Evolutionary conservation across 106 monocot genomes (phyloP), one percentile per base, ranked within the genome.

Genomic region (Phalaenopsis equestris): DNA sequence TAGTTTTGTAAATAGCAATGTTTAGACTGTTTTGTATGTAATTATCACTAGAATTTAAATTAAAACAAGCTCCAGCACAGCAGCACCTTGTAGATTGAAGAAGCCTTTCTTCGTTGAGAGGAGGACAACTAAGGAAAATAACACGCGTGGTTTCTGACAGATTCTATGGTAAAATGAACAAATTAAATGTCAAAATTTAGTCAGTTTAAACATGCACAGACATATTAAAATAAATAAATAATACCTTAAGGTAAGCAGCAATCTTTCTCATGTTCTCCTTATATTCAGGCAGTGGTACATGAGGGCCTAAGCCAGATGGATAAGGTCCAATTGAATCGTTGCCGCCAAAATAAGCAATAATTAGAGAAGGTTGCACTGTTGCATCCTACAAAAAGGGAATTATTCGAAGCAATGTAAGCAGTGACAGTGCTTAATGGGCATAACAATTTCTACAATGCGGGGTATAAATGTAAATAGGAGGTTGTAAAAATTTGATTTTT

Each of bases 301-400:
- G 93, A 76, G 93, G 93, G 73, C 96, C 93, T 43, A 91, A 78
- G 72, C 93, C 93, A 17, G 91, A 96, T n/a, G 89, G 80, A 46
- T 91, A 86, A 86, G 93, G 67, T 57, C 86, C 90, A 80, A 93
- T 85, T 6, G 93, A 93, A 82, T 95, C 95, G 74, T 93, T 93
- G 42, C 95, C 95, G 42, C 95, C 95, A 74, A 95, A 95, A 86
- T 95, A 95, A 24, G 93, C 91, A 74, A 95, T 81, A 19, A 95
- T 86, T 21, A 95, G 84, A 78, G 92, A 90, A 80, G 95, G 94
- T 81, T 92, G 90, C 11, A 90, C 82, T 3, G 80, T 3, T 75
- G 88, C 85, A 86, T 95, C 90, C 94, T 95, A 68, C 48, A 52
- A 67, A 77, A 77, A 79, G 2, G 68, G 19, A 56, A 45, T 24